Evolutionary conservation across 2,329 filamentous ascomycete species (phyloP), one percentile per base, ranked within the genome.

Genomic region (Verticillium nonalfalfae): DNA sequence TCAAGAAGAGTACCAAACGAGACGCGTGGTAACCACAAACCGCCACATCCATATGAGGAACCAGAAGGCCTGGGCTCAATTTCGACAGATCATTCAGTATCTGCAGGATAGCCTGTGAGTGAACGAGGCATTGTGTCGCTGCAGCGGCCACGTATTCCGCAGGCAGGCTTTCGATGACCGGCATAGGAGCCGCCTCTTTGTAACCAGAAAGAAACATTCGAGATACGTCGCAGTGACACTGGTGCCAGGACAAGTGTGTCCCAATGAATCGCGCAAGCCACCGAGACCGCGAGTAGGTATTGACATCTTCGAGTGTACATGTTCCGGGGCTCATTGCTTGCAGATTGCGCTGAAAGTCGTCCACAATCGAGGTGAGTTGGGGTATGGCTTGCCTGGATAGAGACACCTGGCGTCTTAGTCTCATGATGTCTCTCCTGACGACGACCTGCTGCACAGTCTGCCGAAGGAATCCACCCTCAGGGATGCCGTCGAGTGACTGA

Each of bases 191-290:
- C 0, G 75, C 72, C 52, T 79, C 76, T 7, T 70, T 72, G 57
- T 75, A 79, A 14, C 72, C 74, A 1, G 70, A 69, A 9, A 79
- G 65, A 4, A 78, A 73, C 15, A 78, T 70, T 1, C 77, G 74
- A 60, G 78, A 78, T 3, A 79, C 61, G 56, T 79, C 77, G 64
- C 75, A 78, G 61, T 78, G 72, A 36, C 72, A 74, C 57, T 78
- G 76, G 26, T 78, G 75, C 69, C 72, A 79, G 33, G 64, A 62
- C 14, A 68, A 34, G 9, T 62, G 59, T 34, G 61, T 55, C 7
- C 59, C n/a, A 3, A 68, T n/a, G 31, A 62, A 66, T 15, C 66
- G 59, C 7, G 55, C 31, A 7, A 69, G 59, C 66, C 67, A 69
- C 1, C 63, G 62, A 7, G 64, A 66, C 1, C 26, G 55, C 7